Evolutionary conservation across 257 asterid species (phyloP).

Genomic region (Solanum appendiculatum): DNA sequence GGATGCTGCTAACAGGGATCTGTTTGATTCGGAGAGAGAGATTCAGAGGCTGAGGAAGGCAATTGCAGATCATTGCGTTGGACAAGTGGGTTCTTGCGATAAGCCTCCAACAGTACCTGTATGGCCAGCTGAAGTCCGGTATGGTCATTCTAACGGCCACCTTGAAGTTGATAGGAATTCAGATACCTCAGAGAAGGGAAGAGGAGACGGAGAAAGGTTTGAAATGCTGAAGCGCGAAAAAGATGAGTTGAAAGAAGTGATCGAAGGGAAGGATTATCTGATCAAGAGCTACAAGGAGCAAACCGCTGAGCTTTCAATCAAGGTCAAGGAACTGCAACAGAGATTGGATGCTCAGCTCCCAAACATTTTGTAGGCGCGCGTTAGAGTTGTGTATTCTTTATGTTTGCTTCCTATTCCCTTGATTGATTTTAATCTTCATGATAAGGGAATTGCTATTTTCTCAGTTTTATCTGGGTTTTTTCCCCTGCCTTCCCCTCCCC

Average conservation of each 20-base stretch:
- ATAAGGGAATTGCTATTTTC: constrained; percentile 14
- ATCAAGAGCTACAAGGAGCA: constrained; percentile 85
- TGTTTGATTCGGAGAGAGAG: constrained; percentile 74
- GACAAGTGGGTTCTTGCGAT: constrained; percentile 33
- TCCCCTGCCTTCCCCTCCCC: background rate
- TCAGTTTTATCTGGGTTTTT: background rate
- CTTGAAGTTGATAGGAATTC: constrained; percentile 26
- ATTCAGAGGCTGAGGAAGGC: constrained; percentile 78
- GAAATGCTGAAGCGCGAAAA: constrained; percentile 70
- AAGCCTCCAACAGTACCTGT: constrained; percentile 38
- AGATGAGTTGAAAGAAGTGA: constrained; percentile 64
- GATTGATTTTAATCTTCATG: constrained; percentile 20
- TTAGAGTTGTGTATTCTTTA: constrained; percentile 32
- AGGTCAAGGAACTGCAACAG: constrained; percentile 72
- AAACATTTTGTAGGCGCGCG: constrained; percentile 51
- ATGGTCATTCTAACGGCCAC: constrained; percentile 48
- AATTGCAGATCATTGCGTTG: constrained; percentile 80
- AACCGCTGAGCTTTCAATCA: constrained; percentile 61
- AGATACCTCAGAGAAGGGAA: constrained; percentile 32
- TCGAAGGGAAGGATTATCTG: constrained; percentile 79
- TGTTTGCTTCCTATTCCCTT: constrained; percentile 21
- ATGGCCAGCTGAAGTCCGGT: constrained; percentile 46
- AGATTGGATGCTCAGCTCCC: constrained; percentile 85
- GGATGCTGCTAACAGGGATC: constrained; percentile 68
- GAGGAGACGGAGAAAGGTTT: constrained; percentile 44